phyloP scores from a whole-genome alignment of 176 grass and related monocot genomes.

The Zizania latifolia region DNA sequence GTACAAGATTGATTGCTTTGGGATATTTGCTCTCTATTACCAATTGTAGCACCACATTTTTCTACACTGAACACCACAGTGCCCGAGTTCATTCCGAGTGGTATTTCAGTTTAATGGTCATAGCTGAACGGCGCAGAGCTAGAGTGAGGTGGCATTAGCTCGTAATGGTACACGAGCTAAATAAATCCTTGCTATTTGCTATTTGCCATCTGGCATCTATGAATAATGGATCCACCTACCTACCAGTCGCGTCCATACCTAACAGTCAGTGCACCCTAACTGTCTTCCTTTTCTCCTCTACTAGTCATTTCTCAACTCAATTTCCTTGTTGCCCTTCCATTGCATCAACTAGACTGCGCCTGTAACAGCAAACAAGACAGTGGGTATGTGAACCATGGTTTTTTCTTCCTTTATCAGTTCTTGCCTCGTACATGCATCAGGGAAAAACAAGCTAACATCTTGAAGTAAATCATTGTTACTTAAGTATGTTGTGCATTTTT shows the following conservation, averaged over 20 bases:
- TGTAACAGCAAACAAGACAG: neutral
- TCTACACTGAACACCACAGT: no score
- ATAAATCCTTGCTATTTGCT: neutral
- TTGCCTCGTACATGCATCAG: neutral
- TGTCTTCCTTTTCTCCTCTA: slow-evolving; percentile 22
- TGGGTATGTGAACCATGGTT: neutral
- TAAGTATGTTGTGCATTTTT: slow-evolving; percentile 5
- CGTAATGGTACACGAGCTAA: neutral
- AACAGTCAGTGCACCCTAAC: slow-evolving; percentile 38
- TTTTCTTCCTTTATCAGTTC: slow-evolving; percentile 6
- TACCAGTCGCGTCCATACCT: slow-evolving; percentile 17
- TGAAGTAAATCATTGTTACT: neutral
- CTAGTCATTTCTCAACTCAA: slow-evolving; percentile 4
- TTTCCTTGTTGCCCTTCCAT: slow-evolving; percentile 8
- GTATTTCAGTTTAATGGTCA: no score
- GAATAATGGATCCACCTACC: no score
- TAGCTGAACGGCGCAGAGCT: no score
- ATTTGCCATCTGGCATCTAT: slow-evolving; percentile 7
- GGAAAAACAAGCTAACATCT: neutral
- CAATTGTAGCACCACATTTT: no score
- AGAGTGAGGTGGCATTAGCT: neutral
- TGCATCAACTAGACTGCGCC: slow-evolving; percentile 17
- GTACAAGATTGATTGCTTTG: no score
- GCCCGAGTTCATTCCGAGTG: no score
- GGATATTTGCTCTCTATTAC: no score